Percentiles rank a stretch among this genome's conserved stretches.
These are phyloP conservation scores for Ganoderma lucidum DNA, from an alignment of 1,284 basidiomycete species.

Conservation along the genomic window DNA sequence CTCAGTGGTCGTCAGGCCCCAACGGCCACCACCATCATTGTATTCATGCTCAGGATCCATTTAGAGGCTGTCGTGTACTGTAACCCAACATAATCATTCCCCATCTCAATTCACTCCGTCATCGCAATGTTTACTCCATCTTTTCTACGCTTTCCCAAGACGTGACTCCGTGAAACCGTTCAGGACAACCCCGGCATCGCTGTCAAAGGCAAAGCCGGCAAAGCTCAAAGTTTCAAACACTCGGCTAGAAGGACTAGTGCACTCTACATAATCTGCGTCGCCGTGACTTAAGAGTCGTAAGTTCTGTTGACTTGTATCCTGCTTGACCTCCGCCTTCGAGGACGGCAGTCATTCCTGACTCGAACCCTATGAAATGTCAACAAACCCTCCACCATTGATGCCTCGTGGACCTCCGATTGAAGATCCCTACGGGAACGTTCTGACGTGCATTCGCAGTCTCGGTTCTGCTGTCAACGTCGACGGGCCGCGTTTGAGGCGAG, in stretches of 20 bases:
- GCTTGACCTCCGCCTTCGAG: too few relatives aligned
- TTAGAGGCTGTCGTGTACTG: not conserved
- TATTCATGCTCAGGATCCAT: not conserved
- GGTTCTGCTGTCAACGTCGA: not conserved
- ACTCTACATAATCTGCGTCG: too few relatives aligned
- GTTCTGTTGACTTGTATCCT: too few relatives aligned
- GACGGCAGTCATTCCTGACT: too few relatives aligned
- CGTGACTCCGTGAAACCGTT: too few relatives aligned
- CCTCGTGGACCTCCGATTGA: not conserved
- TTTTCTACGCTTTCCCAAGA: not conserved
- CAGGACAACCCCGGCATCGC: too few relatives aligned
- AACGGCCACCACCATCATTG: not conserved
- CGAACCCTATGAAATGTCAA: too few relatives aligned
- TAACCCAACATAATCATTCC: not conserved
- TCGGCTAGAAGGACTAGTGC: too few relatives aligned
- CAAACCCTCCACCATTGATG: too few relatives aligned
- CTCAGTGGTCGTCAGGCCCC: not conserved
- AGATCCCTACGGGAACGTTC: not conserved
- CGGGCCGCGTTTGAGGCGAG: not conserved
- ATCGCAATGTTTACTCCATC: not conserved
- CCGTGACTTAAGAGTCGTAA: too few relatives aligned
- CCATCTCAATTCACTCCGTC: not conserved
- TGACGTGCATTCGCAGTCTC: not conserved
- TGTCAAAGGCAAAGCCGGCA: too few relatives aligned
- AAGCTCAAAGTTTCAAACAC: too few relatives aligned